Base-by-base conservation (phyloP, 768 basidiomycete genomes). In the Mycena filopes region DNA sequence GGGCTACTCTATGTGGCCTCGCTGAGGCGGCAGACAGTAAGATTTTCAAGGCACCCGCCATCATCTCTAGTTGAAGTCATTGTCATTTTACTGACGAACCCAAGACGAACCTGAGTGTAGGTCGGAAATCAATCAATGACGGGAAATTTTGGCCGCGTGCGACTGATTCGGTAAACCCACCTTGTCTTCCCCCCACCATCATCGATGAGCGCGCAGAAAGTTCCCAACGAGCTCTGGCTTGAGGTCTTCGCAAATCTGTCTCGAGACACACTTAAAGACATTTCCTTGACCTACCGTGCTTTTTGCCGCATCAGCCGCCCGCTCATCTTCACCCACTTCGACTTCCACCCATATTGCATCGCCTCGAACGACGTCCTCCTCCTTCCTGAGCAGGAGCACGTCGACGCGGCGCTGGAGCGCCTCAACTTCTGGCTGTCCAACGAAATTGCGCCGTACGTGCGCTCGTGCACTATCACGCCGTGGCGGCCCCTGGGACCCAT, bases 221-320 rank as follows among this genome's bases (percentile, higher is more conserved):
- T 62, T 3, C 53, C 60, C 4, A 41, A 55, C 23, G 60, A 62
- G 42, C 26, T 62, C 3, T 62, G 60, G 60, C 45, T 62, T 53
- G 51, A 55, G 36, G 20, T 55, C 25, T 55, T 62, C 21, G 10
- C 7, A 16, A 1, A n/a, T 18, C 36, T 62, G 2, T 36, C 53
- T 11, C 31, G n/a, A 1, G 33, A 46, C 1, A 13, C 45, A 15
- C 33, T 62, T 26, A 26, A 54, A 29, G 25, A 15, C 8, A 1
- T 62, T 4, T 29, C 43, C 36, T 41, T 48, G 21, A 48, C 60
- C 8, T 28, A 18, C 49, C 48, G 23, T 40, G 15, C 26, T 3
- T 48, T 62, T 25, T 4, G n/a, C 2, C 3, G 20, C 45, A 40
- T 62, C 2, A 33, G 33, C 4, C 53, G 60, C 6, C 45, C 53